Conservation (phyloP, 2,329 filamentous ascomycete genomes). For the Scorias spongiosa region DNA sequence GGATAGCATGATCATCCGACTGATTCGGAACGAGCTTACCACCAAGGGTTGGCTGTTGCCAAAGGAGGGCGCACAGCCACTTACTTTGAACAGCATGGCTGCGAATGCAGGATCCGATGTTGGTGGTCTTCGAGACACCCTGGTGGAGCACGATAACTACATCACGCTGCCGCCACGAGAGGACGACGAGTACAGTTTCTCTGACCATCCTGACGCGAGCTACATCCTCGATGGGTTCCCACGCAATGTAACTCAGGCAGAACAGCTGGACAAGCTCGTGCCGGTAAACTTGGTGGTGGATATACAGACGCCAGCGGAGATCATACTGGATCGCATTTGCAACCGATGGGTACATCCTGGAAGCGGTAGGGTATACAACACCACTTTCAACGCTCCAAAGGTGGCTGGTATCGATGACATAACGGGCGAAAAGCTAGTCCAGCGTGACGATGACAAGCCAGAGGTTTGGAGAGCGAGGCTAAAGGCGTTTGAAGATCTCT, state of each 20-base stretch:
- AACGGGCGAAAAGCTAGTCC: slow-evolving; percentile 72
- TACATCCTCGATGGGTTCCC: slow-evolving; percentile 97
- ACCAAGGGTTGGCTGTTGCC: slow-evolving; percentile 63
- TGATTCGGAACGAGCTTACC: slow-evolving; percentile 81
- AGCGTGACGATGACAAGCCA: slow-evolving; percentile 73
- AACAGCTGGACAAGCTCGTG: slow-evolving; percentile 60
- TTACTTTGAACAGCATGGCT: slow-evolving; percentile 29
- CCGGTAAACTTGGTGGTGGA: slow-evolving; percentile 93
- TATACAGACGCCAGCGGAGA: slow-evolving; percentile 67
- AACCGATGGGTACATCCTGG: slow-evolving; percentile 88
- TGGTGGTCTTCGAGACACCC: slow-evolving; percentile 1
- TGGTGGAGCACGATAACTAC: slow-evolving; percentile 21
- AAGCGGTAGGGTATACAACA: slow-evolving; percentile 89
- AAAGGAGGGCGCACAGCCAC: slow-evolving; percentile 26
- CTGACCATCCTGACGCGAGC: slow-evolving; percentile 62
- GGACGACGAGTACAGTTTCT: slow-evolving; percentile 28
- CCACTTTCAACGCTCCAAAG: slow-evolving; percentile 74
- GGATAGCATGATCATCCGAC: slow-evolving; percentile 76
- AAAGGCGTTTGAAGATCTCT: slow-evolving; percentile 75
- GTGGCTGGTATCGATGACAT: slow-evolving; percentile 72
- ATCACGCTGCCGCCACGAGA: slow-evolving; percentile 22
- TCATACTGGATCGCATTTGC: slow-evolving; percentile 79
- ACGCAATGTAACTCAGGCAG: slow-evolving; percentile 67
- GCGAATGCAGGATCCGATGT: slow-evolving; percentile 19
- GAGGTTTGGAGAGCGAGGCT: slow-evolving; percentile 72